These are phyloP conservation scores for Trichoderma lentiforme DNA, from an alignment of 2,329 filamentous ascomycete species.

Conservation along the genomic window DNA sequence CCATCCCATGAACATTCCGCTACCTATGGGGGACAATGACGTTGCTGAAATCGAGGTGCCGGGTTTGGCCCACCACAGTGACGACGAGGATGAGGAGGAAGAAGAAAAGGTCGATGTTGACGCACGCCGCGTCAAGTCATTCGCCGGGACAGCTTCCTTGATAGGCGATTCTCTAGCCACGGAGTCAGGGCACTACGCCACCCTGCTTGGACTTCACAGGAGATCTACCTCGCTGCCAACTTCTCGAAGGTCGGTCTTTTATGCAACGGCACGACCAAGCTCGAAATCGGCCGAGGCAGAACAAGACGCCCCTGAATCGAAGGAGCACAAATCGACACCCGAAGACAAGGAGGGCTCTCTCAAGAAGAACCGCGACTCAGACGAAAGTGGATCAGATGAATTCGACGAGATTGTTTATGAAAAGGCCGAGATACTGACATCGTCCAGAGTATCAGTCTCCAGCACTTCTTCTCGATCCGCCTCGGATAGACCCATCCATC, in stretches of 20 bases:
- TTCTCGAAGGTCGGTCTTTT: constrained; percentile 26
- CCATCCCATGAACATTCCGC: constrained; percentile 51
- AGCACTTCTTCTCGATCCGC: constrained; percentile 49
- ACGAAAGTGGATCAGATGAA: constrained; percentile 33
- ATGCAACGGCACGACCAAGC: constrained; percentile 12
- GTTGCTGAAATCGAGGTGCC: constrained; percentile 78
- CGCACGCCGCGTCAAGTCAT: constrained; percentile 46
- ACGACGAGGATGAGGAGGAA: constrained; percentile 54
- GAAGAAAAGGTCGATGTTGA: constrained; percentile 33
- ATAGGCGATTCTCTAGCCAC: constrained; percentile 1
- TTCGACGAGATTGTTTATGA: constrained; percentile 52
- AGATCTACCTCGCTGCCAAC: constrained; percentile 51
- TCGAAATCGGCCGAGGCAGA: background rate
- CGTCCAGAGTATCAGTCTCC: constrained; percentile 53
- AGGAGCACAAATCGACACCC: background rate
- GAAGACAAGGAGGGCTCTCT: background rate
- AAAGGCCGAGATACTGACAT: constrained; percentile 56
- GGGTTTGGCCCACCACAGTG: constrained; percentile 59
- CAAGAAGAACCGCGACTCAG: constrained; percentile 16
- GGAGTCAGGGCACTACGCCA: constrained; percentile 25
- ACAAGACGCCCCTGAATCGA: background rate
- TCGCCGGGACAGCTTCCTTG: constrained; percentile 22
- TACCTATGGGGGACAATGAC: constrained; percentile 66
- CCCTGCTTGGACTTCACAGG: constrained; percentile 37
- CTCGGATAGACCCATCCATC: constrained; percentile 44